phyloP scores from a whole-genome alignment of 441 rosid species.

The Euphorbia celastroides region DNA sequence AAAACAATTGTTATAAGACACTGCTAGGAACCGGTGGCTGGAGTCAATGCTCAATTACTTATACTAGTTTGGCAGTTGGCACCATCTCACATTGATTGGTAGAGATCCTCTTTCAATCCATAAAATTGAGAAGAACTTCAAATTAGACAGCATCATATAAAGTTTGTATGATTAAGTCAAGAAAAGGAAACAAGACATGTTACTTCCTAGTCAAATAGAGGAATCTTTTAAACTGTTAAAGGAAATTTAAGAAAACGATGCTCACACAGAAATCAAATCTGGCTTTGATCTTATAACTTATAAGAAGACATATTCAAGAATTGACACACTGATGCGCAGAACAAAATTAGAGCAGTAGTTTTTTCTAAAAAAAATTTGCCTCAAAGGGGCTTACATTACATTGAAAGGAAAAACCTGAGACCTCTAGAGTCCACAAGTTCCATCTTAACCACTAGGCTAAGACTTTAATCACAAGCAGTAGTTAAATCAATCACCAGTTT shows the following conservation, averaged over 20 bases:
- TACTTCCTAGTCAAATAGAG: background rate
- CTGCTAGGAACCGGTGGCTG: background rate
- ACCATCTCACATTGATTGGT: background rate
- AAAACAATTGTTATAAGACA: no score
- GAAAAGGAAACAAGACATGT: no score
- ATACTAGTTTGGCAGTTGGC: slow-evolving; percentile 4
- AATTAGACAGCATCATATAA: background rate
- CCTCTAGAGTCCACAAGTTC: no score
- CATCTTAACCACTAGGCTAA: no score
- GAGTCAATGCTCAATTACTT: background rate
- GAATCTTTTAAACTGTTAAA: background rate
- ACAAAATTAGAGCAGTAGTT: background rate
- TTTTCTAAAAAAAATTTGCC: background rate
- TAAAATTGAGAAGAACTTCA: background rate
- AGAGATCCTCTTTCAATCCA: background rate
- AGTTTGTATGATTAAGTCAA: background rate
- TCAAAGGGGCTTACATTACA: no score
- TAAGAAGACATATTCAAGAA: background rate
- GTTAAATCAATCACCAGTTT: no score
- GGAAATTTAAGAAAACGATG: background rate
- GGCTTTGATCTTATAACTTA: background rate
- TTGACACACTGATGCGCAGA: background rate
- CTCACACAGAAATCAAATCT: background rate
- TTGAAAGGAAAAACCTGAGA: no score
- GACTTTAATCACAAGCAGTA: no score